phyloP scores from a whole-genome alignment of 2,329 filamentous ascomycete species.

The Hirsutella rhossiliensis region DNA sequence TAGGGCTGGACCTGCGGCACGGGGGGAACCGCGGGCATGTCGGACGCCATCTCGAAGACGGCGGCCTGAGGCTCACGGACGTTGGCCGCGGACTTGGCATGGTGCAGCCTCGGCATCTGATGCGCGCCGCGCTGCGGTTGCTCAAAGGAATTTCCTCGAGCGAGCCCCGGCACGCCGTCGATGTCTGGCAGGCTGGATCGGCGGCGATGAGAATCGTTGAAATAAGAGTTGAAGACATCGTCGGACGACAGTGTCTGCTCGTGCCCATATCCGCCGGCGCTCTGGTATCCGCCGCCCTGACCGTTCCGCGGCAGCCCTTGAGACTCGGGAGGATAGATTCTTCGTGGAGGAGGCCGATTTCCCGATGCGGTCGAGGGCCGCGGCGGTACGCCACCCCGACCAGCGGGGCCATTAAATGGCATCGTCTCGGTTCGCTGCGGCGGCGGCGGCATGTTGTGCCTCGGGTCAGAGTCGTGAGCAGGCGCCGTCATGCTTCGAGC shows the following conservation, averaged over 20 bases:
- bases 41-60: constrained; percentile 61
- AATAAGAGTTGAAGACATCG: constrained; percentile 44
- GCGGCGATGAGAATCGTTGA: constrained; percentile 21
- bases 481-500: constrained; percentile 53
- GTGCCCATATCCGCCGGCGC: constrained; percentile 13
- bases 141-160: constrained; percentile 32
- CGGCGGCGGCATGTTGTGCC: constrained; percentile 20
- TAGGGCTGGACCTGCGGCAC: constrained; percentile 23
- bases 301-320: constrained; percentile 25
- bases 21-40: constrained; percentile 44
- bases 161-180: constrained; percentile 23
- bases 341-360: constrained; percentile 38
- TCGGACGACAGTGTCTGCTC: constrained; percentile 27
- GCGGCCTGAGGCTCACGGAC: constrained; percentile 52
- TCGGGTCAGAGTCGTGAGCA: constrained; percentile 29
- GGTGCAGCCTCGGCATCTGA: constrained; percentile 40
- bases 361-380: constrained; percentile 44
- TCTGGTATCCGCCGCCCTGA: constrained; percentile 11
- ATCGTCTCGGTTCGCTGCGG: constrained; percentile 29
- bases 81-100: constrained; percentile 57
- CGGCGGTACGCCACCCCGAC: constrained; percentile 29
- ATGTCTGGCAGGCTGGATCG: constrained; percentile 27
- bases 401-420: constrained; percentile 32
- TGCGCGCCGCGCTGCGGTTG: constrained; percentile 36
- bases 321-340: constrained; percentile 30